Conservation (phyloP, 495 filamentous ascomycete genomes). For the Hypoxylon crocopeplum region DNA sequence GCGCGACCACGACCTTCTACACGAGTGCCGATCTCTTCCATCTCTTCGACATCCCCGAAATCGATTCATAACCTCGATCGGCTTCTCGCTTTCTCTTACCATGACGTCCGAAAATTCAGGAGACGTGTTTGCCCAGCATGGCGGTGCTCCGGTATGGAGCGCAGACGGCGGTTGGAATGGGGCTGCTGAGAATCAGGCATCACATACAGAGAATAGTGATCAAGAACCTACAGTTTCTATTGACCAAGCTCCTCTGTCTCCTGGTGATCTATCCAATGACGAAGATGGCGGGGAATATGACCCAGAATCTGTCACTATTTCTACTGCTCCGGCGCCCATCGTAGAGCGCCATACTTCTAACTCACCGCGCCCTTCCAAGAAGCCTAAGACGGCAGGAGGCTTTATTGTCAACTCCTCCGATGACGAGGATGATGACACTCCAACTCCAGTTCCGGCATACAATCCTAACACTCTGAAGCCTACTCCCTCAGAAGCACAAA, state of each 20-base stretch:
- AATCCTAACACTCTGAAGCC: slow-evolving; percentile 21
- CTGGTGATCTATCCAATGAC: slow-evolving; percentile 51
- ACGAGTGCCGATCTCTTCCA: too few species aligned
- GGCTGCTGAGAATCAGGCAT: slow-evolving; percentile 55
- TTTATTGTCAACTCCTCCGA: slow-evolving; percentile 81
- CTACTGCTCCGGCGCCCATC: slow-evolving; percentile 38
- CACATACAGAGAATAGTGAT: slow-evolving; percentile 62
- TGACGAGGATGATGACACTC: slow-evolving; percentile 53
- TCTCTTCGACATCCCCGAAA: neutral
- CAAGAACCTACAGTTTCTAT: slow-evolving; percentile 49
- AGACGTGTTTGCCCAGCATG: slow-evolving; percentile 44
- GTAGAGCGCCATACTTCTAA: slow-evolving; percentile 40
- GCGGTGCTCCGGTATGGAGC: slow-evolving; percentile 43
- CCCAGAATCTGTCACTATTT: slow-evolving; percentile 54
- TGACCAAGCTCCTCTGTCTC: slow-evolving; percentile 52
- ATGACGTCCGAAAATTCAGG: slow-evolving; percentile 47
- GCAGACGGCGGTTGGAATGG: slow-evolving; percentile 62
- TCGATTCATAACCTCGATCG: neutral
- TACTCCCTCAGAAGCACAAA: slow-evolving; percentile 14
- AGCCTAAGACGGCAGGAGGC: slow-evolving; percentile 76
- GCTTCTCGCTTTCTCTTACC: slow-evolving; percentile 2
- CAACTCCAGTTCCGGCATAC: slow-evolving; percentile 5
- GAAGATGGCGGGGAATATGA: slow-evolving; percentile 59
- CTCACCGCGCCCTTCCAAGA: slow-evolving; percentile 50
- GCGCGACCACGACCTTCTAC: too few species aligned